Percentiles rank a stretch among this genome's conserved stretches.
phyloP scores from a whole-genome alignment of 352 stramenopile genomes.

The Pythium chondricola region DNA sequence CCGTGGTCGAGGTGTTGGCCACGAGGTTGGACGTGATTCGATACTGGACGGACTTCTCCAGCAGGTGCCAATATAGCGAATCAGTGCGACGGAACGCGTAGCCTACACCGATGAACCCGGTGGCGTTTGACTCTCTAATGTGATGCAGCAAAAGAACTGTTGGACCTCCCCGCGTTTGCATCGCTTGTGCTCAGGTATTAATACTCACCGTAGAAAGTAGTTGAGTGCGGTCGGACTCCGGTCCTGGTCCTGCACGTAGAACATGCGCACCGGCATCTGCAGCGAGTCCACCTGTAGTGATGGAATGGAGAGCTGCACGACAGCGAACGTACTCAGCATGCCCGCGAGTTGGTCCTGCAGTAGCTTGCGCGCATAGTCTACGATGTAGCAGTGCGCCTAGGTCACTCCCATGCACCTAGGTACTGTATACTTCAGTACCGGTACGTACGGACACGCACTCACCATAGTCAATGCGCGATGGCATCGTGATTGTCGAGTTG shows the following conservation, averaged over 20 bases:
- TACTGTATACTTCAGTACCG: too few relatives aligned
- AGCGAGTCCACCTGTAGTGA: constrained; percentile 17
- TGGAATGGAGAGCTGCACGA: constrained; percentile 22
- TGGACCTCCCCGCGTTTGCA: not conserved
- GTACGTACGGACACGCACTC: too few relatives aligned
- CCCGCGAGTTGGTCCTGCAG: constrained; percentile 42
- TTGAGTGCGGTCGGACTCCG: constrained; percentile 36
- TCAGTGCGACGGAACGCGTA: constrained; percentile 26
- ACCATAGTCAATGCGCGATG: constrained; percentile 33
- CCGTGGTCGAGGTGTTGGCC: not conserved
- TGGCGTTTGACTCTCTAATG: constrained; percentile 28
- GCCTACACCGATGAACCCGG: constrained; percentile 51
- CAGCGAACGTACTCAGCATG: constrained; percentile 21
- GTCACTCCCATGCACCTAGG: too few relatives aligned
- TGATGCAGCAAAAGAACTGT: not conserved
- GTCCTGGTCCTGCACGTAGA: constrained; percentile 36
- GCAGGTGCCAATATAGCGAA: constrained; percentile 33
- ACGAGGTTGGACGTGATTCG: not conserved
- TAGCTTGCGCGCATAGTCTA: constrained; percentile 52
- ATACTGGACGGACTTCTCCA: constrained; percentile 7
- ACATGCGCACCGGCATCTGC: constrained; percentile 28
- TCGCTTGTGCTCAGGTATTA: not conserved
- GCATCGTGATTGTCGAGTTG: not conserved
- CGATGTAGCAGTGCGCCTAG: too few relatives aligned
- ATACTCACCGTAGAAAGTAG: constrained; percentile 36